Conservation (phyloP, 495 filamentous ascomycete genomes). For the Xylaria castorea region DNA sequence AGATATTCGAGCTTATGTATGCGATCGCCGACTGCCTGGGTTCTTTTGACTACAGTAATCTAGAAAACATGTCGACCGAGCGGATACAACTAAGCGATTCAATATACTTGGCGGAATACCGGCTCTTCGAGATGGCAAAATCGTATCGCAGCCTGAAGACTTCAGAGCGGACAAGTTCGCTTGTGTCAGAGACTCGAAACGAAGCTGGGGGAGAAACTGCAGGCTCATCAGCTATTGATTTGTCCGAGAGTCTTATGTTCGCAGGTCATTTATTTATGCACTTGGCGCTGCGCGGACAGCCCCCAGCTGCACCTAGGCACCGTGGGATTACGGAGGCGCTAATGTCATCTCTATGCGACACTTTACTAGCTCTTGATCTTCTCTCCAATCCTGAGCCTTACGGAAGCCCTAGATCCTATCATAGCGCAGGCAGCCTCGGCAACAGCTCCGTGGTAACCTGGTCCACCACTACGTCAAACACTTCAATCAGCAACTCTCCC, state of each 20-base stretch:
- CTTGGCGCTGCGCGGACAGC: conserved; percentile 40
- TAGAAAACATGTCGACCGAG: conserved; percentile 35
- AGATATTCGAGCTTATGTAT: conserved; percentile 38
- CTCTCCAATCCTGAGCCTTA: conserved; percentile 32
- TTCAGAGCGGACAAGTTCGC: conserved; percentile 26
- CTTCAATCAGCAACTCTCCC: conserved; percentile 15
- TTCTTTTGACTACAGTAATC: conserved; percentile 38
- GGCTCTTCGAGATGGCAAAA: conserved; percentile 38
- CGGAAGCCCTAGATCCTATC: conserved; percentile 26
- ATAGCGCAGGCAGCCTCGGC: conserved; percentile 22
- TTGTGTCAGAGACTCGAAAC: conserved; percentile 22
- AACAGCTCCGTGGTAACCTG: conserved; percentile 32
- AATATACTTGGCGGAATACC: conserved; percentile 42
- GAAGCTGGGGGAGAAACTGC: conserved; percentile 19
- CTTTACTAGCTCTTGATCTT: conserved; percentile 33
- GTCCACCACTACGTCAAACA: conserved; percentile 37
- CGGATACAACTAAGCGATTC: conserved; percentile 40
- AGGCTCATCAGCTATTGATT: conserved; percentile 31
- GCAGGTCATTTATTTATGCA: conserved; percentile 39
- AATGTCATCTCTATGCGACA: conserved; percentile 37
- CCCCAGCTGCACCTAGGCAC: conserved; percentile 38
- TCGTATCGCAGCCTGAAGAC: conserved; percentile 29
- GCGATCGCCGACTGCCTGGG: conserved; percentile 39
- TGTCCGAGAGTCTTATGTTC: conserved; percentile 38
- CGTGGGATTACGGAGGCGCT: conserved; percentile 36